A percentile compares a stretch with the other conserved stretches of the same genome.
phyloP scores from a whole-genome alignment of 164 flowering plant species.

The Stephania japonica region DNA sequence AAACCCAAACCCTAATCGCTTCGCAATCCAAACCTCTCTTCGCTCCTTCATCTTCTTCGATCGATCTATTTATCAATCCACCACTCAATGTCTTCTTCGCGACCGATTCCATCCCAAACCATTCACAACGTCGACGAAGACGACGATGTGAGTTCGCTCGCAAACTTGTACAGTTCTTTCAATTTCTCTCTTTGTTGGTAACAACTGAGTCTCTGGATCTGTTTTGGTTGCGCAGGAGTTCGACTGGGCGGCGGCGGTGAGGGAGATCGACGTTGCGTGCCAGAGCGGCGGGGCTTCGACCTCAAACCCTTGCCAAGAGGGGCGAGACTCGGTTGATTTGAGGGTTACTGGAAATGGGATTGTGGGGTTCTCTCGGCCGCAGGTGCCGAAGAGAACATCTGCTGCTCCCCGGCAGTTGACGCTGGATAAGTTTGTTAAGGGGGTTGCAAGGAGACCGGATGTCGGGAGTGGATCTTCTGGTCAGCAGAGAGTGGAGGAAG shows the following conservation, averaged over 20 bases:
- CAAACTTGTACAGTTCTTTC: no score
- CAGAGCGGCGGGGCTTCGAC: conserved; percentile 12
- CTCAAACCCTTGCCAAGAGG: conserved; percentile 15
- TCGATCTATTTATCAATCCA: neutral
- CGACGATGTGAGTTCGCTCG: conserved; percentile 32
- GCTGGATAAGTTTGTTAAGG: conserved; percentile 46
- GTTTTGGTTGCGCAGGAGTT: conserved; percentile 41
- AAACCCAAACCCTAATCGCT: neutral
- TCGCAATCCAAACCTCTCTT: no score
- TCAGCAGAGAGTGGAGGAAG: neutral
- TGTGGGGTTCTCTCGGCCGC: neutral
- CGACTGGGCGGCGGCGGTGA: conserved; percentile 92
- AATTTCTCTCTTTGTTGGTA: neutral
- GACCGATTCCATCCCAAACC: conserved; percentile 16
- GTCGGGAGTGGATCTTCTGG: neutral
- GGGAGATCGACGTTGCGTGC: conserved; percentile 74
- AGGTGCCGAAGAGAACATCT: conserved; percentile 11
- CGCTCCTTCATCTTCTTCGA: neutral
- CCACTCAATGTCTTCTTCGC: conserved; percentile 1
- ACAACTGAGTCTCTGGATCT: neutral
- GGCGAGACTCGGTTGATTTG: conserved; percentile 6
- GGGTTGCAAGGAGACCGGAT: neutral
- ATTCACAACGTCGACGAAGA: conserved; percentile 24
- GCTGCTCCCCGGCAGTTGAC: conserved; percentile 45
- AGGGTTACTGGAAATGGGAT: neutral